Evolutionary conservation across 1,284 basidiomycete genomes (phyloP), one percentile per base, ranked within the genome.

Genomic region (Puccinia coronata): DNA sequence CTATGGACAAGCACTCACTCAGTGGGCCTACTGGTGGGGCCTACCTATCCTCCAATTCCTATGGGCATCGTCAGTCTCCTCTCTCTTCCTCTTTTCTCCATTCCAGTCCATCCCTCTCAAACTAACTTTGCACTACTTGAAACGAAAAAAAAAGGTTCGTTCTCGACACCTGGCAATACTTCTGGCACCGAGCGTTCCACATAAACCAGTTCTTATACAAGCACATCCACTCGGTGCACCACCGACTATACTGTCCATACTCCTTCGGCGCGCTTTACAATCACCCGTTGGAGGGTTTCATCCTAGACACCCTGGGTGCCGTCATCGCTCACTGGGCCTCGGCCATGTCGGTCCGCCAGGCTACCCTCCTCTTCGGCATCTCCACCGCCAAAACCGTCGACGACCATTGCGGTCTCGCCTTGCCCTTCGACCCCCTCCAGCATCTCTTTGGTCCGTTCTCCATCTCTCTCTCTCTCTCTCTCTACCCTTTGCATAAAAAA

Each of bases 131-230:
- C 43, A 23, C 23, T 11, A 14, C 59, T 63, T 28, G 12, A 8
- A n/a, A 14, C 59, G 5, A 67, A 51, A 43, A 3, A 36, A 36
- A 34, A 39, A 98, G 95, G 88, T 93, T 97, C 86, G 86, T 96
- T 82, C 92, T 99, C 85, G 96, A 99, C 87, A 95, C 96, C 47
- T 98, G 95, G 95, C 95, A 99, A 87, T 99, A 99, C 87, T 94
- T 94, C 87, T 89, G 95, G 55, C 96, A 99, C 86, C 93, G 97
- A 69, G 87, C 89, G 57, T 94, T 98, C 91, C 96, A 99, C 88
- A 88, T 90, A 84, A 95, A 94, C 88, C 93, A 92, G 82, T 96
- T 90, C 86, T 89, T 99, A 49, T 99, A 98, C 88, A 93, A 91
- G 84, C 90, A 93, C 82, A 90, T 98, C 84, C 97, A 99, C 87